Percentiles rank a stretch among this genome's conserved stretches.
These are phyloP conservation scores for Aphanomyces invadans DNA, from an alignment of 352 stramenopile species.

Conservation along the genomic window DNA sequence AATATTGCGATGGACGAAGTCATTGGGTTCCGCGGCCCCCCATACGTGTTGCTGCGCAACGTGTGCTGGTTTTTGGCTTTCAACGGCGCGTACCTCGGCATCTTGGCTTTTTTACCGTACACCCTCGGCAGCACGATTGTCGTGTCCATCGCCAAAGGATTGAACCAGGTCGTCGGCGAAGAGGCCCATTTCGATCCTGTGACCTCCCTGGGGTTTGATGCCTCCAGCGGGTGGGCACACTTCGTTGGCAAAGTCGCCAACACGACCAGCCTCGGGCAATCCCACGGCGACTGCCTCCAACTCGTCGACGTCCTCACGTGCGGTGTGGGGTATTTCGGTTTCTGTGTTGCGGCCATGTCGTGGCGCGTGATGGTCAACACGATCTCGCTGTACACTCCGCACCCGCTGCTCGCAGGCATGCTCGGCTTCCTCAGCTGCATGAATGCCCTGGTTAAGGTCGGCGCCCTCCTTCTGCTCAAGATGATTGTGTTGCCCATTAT, in stretches of 20 bases:
- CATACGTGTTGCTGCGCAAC: slow-evolving; percentile 92
- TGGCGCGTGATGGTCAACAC: slow-evolving; percentile 81
- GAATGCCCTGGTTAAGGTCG: slow-evolving; percentile 90
- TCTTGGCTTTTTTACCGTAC: slow-evolving; percentile 95
- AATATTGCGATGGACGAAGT: slow-evolving; percentile 96
- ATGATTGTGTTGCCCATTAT: slow-evolving; percentile 95
- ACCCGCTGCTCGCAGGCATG: slow-evolving; percentile 68
- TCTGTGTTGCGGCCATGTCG: slow-evolving; percentile 76
- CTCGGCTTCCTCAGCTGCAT: slow-evolving; percentile 73
- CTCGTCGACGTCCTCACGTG: slow-evolving; percentile 81
- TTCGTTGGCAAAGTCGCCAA: slow-evolving; percentile 47
- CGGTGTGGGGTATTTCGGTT: slow-evolving; percentile 65
- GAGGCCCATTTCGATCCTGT: slow-evolving; percentile 25
- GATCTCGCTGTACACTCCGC: slow-evolving; percentile 75
- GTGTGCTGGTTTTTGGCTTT: slow-evolving; percentile 96
- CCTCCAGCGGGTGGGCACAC: slow-evolving; percentile 31
- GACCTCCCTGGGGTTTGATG: too few relatives aligned
- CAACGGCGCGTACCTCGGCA: slow-evolving; percentile 93
- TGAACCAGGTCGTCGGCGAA: slow-evolving; percentile 18
- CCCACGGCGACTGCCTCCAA: slow-evolving; percentile 69
- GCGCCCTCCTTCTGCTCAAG: slow-evolving; percentile 93
- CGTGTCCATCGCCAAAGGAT: slow-evolving; percentile 56
- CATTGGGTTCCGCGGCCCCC: slow-evolving; percentile 91
- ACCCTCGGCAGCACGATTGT: slow-evolving; percentile 88
- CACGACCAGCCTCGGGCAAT: slow-evolving; percentile 48